These are phyloP conservation scores for Naegleria fowleri DNA, from an alignment of 208 protist species.

Conservation along the genomic window DNA sequence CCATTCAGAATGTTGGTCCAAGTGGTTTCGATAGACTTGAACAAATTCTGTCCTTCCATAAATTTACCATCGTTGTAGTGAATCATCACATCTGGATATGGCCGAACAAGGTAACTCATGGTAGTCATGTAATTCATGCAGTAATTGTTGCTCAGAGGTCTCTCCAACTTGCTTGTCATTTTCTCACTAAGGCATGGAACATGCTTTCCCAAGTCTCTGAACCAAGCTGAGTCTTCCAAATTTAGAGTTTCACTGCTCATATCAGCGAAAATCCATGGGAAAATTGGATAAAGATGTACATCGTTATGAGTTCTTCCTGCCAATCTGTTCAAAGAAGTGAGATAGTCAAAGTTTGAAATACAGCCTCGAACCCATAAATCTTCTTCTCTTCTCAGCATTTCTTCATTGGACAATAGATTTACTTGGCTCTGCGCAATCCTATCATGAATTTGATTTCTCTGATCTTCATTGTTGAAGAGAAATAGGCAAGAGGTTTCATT, in stretches of 20 bases:
- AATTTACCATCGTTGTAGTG: conserved; percentile 73
- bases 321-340: conserved; percentile 53
- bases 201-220: conserved; percentile 80
- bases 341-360: conserved; percentile 62
- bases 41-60: conserved; percentile 64
- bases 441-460: background rate
- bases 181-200: conserved; percentile 70
- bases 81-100: conserved; percentile 73
- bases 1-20: conserved; percentile 32
- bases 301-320: conserved; percentile 59
- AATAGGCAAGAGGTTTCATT: background rate
- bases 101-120: conserved; percentile 54
- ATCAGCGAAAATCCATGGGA: conserved; percentile 82
- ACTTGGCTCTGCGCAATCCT: background rate
- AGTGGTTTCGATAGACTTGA: conserved; percentile 45
- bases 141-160: background rate
- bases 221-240: conserved; percentile 50
- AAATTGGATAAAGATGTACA: conserved; percentile 74
- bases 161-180: background rate
- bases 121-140: background rate
- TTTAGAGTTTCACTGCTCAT: conserved; percentile 64
- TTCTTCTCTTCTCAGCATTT: background rate
- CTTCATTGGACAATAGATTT: background rate
- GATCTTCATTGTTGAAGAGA: background rate
- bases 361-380: conserved; percentile 47